Conservation (phyloP, 2,329 filamentous ascomycete species). For the Fusarium bactridioides region DNA sequence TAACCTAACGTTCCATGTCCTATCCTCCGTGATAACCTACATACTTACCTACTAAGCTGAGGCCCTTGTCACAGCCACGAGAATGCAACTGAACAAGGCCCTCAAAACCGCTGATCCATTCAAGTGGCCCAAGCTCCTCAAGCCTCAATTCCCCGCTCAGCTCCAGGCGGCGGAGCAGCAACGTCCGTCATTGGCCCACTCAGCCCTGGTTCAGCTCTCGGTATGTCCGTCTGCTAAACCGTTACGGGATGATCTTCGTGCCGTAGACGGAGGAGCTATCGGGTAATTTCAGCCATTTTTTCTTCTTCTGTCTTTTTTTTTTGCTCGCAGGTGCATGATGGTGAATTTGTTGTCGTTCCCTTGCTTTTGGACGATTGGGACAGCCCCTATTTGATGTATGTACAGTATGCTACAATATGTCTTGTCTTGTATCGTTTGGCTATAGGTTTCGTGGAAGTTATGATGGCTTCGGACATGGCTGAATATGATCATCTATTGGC, state of each 20-base stretch:
- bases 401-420: background rate
- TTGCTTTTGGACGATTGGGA: background rate
- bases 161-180: conserved; percentile 20
- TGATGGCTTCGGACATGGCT: conserved; percentile 31
- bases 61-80: conserved; percentile 19
- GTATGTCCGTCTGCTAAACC: conserved; percentile 40
- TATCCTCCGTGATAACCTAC: background rate
- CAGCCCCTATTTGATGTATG: background rate
- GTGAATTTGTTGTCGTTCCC: background rate
- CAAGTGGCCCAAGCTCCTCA: conserved; percentile 34
- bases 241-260: conserved; percentile 31
- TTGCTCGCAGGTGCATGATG: background rate
- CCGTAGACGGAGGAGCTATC: conserved; percentile 25
- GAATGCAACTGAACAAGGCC: conserved; percentile 7
- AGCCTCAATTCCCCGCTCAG: conserved; percentile 13
- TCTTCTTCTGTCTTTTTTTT: conserved; percentile 6
- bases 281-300: conserved; percentile 32
- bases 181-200: conserved; percentile 20
- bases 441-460: conserved; percentile 1
- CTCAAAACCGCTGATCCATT: background rate
- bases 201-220: conserved; percentile 39
- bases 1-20: background rate
- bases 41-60: background rate
- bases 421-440: background rate
- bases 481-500: background rate